Base-by-base conservation (phyloP, 1,139 yeast genomes). In the Lodderomyces oxycetoniae region DNA sequence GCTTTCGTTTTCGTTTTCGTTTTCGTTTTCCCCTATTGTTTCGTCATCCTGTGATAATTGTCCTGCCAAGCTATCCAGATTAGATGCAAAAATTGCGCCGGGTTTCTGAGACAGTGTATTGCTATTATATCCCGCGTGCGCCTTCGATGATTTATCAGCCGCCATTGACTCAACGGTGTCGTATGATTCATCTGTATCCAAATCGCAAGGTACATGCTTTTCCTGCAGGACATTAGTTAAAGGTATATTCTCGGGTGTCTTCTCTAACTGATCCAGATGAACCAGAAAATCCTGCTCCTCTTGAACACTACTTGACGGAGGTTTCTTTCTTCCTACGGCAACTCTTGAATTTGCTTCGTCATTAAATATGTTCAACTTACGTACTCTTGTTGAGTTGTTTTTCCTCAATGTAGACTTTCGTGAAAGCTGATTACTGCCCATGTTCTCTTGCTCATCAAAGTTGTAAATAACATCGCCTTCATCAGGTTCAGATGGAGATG, bases 321-420 rank as follows among this genome's bases (percentile, higher is more conserved):
- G 30, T 16, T 15, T 27, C 10, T 27, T 27, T 27, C 30, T 27
- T 7, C 30, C 12, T 16, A 16, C 10, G 8, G 20, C 9, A 5
- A 10, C 12, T 5, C n/a, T 14, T 8, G 20, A 12, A n/a, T 24
- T 6, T 10, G 10, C n/a, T n/a, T 44, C 42, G 17, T 45, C 47
- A 35, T 46, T 55, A 43, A 66, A 67, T 23, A 68, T 49, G 37
- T 67, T 61, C 30, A 68, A 52, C 38, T 66, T 67, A n/a, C 73
- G 49, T 26, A 68, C 59, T 34, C 68, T 58, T 62, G 63, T 60
- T 5, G 73, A 67, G 40, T 65, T 64, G 19, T 66, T 53, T 39
- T 64, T 63, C 39, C 60, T 63, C 28, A 66, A 43, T 1, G 71
- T 65, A 2, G 70, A 62, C 33, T 62, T 64, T 32, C 71, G 47